Percentiles rank a stretch among this genome's conserved stretches.
These are phyloP conservation scores for Lumnitzera racemosa DNA, from an alignment of 345 rosid genomes.

Conservation along the genomic window DNA sequence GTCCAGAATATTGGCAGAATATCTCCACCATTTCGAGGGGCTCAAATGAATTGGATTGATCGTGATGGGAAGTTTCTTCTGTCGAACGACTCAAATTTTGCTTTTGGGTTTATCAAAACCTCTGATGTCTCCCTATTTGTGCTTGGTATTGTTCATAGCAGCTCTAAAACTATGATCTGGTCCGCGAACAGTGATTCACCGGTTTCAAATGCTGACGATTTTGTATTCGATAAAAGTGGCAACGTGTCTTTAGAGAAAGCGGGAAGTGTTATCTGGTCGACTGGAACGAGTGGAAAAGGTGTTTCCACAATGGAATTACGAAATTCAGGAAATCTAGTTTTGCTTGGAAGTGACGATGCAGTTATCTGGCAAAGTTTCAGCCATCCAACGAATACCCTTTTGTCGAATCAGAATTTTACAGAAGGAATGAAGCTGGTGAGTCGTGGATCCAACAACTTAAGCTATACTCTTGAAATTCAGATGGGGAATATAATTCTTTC, in stretches of 20 bases:
- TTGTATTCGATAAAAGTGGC: slow-evolving; percentile 34
- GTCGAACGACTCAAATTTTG: slow-evolving; percentile 30
- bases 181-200: slow-evolving; percentile 34
- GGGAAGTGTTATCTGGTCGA: slow-evolving; percentile 28
- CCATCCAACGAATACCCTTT: slow-evolving; percentile 36
- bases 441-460: slow-evolving; percentile 10
- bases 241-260: slow-evolving; percentile 27
- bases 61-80: slow-evolving; percentile 30
- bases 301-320: slow-evolving; percentile 33
- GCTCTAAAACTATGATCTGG: slow-evolving; percentile 28
- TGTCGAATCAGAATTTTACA: slow-evolving; percentile 28
- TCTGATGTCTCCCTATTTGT: slow-evolving; percentile 20
- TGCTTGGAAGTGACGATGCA: slow-evolving; percentile 20
- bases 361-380: slow-evolving; percentile 50
- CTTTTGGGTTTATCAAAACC: slow-evolving; percentile 30
- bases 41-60: slow-evolving; percentile 34
- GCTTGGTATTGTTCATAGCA: slow-evolving; percentile 24
- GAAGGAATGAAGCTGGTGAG: slow-evolving; percentile 35
- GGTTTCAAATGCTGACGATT: slow-evolving; percentile 26
- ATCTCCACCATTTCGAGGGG: slow-evolving; percentile 33
- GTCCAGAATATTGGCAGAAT: slow-evolving; percentile 23
- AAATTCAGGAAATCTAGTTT: slow-evolving; percentile 48
- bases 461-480: slow-evolving; percentile 29
- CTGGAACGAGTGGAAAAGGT: slow-evolving; percentile 26
- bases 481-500: slow-evolving; percentile 28